Evolutionary conservation across 1,284 basidiomycete genomes (phyloP).

Genomic region (Apiotrichum laibachii): DNA sequence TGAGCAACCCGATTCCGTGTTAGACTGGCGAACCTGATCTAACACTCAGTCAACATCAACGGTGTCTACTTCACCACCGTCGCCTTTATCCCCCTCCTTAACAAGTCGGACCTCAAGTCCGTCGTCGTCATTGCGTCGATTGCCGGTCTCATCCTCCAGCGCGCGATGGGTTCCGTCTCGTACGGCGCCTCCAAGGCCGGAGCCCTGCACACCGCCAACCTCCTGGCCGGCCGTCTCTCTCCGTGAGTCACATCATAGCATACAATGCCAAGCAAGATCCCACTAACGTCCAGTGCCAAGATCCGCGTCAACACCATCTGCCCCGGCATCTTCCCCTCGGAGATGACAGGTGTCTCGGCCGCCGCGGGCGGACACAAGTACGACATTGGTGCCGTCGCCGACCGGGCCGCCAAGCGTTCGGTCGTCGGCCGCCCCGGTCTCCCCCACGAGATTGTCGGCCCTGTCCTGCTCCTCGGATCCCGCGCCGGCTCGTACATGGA

Average conservation of each 20-base stretch:
- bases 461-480: constrained; percentile 41
- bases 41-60: constrained; percentile 34
- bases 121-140: constrained; percentile 49
- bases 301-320: constrained; percentile 46
- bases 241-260: constrained; percentile 23
- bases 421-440: constrained; percentile 44
- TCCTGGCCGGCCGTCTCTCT: constrained; percentile 35
- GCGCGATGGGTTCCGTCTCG: constrained; percentile 34
- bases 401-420: constrained; percentile 33
- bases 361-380: constrained; percentile 22
- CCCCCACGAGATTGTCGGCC: constrained; percentile 48
- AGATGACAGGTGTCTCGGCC: constrained; percentile 37
- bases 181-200: constrained; percentile 48
- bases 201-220: constrained; percentile 35
- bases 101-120: constrained; percentile 38
- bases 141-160: constrained; percentile 42
- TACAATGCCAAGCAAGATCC: no score
- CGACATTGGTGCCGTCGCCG: constrained; percentile 23
- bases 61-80: constrained; percentile 47
- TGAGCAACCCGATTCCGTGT: not conserved
- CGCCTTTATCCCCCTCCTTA: constrained; percentile 40
- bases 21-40: no score
- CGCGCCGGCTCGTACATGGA: constrained; percentile 46
- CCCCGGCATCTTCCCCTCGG: constrained; percentile 43
- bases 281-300: constrained; percentile 19